Base-by-base conservation (phyloP, 768 basidiomycete species). In the Crassisporium funariophilum region DNA sequence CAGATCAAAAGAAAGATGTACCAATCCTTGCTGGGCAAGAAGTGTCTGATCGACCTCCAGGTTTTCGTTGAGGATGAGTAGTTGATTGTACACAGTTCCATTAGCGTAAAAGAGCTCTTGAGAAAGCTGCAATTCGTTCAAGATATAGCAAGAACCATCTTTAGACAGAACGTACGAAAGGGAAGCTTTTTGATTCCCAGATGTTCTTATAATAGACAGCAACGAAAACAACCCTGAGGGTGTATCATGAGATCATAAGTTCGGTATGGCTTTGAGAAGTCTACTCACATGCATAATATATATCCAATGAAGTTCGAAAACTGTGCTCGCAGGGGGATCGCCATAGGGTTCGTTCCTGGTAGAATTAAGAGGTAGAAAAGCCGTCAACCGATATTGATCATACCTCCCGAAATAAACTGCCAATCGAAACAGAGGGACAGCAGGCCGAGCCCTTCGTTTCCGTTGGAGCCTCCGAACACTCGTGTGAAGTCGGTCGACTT, bases 361-460 rank as follows among this genome's bases (percentile, higher is more conserved):
- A 8, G 10, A 38, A 41, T 44, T 37, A 50, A 53, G 12, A 37
- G 31, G 17, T 44, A 10, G 37, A 19, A 17, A 11, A 15, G 23
- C 27, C 36, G 23, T 29, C 52, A 43, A 11, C 5, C 7, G 6
- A 19, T 15, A 16, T 11, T 4, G 21, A n/a, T 35, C 55, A 16
- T 53, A 62, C 66, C 56, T 56, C 75, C 76, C 11, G 74, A 70
- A 15, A 81, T 75, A 52, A 80, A 81, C 53, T 81, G 78, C 80
- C 81, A 86, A 54, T 86, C 84, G 41, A 86, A 73, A 46, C 78
- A 77, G 33, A 86, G 49, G 5, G 76, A 77, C 25, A 82, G 49
- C 23, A 85, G 52, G 0, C 83, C 83, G 20, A 86, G 73, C 2
- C 82, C 84, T 54, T 86, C 84, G 52, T 86, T 86, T 17, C 76